A percentile compares a stretch with the other conserved stretches of the same genome.
Evolutionary conservation across 495 filamentous ascomycete species (phyloP).

Genomic region (Penicillium herquei): DNA sequence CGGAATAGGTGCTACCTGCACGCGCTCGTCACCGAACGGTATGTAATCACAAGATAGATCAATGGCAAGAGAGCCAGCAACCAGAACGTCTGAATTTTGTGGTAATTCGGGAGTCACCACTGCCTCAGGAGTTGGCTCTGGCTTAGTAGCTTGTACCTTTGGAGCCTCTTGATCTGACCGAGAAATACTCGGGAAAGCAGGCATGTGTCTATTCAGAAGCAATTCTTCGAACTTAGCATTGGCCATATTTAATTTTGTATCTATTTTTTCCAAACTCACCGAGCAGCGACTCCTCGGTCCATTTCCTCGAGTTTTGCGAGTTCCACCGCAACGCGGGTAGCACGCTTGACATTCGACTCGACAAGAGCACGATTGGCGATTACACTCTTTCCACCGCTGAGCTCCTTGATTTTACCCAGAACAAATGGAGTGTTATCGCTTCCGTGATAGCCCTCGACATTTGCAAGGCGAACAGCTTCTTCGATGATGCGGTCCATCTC

Average conservation of each 20-base stretch:
- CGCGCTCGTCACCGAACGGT: conserved; percentile 32
- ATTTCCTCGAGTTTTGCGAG: conserved; percentile 60
- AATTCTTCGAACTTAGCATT: conserved; percentile 37
- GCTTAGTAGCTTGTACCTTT: conserved; percentile 8
- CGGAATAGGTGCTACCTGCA: conserved; percentile 48
- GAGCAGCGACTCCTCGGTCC: conserved; percentile 26
- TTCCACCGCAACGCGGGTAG: conserved; percentile 75
- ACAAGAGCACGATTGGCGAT: conserved; percentile 75
- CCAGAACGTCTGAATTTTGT: conserved; percentile 62
- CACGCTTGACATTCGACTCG: conserved; percentile 74
- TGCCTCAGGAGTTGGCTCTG: conserved; percentile 2
- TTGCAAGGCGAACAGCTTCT: conserved; percentile 69
- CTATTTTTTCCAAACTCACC: conserved; percentile 38
- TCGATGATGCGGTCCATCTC: conserved; percentile 75
- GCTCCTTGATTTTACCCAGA: conserved; percentile 72
- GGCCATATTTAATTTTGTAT: conserved; percentile 16
- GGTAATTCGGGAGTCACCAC: conserved; percentile 8
- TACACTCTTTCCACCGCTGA: conserved; percentile 71
- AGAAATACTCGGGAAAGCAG: conserved; percentile 30
- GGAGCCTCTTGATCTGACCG: conserved; percentile 26
- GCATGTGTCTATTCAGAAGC: conserved; percentile 40
- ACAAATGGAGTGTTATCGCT: conserved; percentile 89
- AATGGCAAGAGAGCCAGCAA: conserved; percentile 85
- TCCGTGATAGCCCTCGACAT: conserved; percentile 65
- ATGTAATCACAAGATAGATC: conserved; percentile 82